Evolutionary conservation across 495 filamentous ascomycete genomes (phyloP), one percentile per base, ranked within the genome.

Genomic region (Neurospora sp.): DNA sequence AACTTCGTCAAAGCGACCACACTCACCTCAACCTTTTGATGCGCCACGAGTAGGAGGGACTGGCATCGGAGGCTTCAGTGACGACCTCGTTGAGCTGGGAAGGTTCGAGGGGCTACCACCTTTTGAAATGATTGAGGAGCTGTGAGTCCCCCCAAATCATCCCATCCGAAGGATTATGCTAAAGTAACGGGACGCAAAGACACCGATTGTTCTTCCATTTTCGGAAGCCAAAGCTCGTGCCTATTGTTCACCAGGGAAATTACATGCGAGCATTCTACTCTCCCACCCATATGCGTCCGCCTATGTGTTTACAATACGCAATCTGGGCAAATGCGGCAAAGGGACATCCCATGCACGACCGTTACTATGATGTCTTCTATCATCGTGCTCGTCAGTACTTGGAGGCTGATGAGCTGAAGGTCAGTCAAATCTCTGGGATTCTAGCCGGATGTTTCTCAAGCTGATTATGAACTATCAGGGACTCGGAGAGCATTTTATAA

Each of bases 391-490:
- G 85, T n/a, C 84, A 84, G 72, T 85, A 86, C 69, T 79, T 83
- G n/a, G 82, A 87, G 42, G 74, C 76, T 11, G 85, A 86, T 70
- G 85, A 87, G 75, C 76, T 87, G 48, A 86, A 82, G 77, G 84
- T 84, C 66, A 37, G 79, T 44, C 20, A 69, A 3, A 5, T n/a
- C 38, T 27, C 39, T 16, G 2, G n/a, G 5, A 37, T 40, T 14
- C 16, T 23, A 39, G 7, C 12, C 16, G 44, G 2, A 39, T 23
- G 11, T 54, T 8, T 23, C 9, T 7, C 1, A 11, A 35, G 42
- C 77, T 79, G 70, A 66, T 35, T 31, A 72, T 70, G 3, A 35
- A 18, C 2, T 7, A 46, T 18, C 72, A 86, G 82, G 83, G 81
- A 11, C 59, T 78, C 8, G 83, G 84, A 1, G 84, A 86, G 69